Evolutionary conservation across 2,329 filamentous ascomycete genomes (phyloP), one percentile per base, ranked within the genome.

Genomic region (Calonectria hongkongensis): DNA sequence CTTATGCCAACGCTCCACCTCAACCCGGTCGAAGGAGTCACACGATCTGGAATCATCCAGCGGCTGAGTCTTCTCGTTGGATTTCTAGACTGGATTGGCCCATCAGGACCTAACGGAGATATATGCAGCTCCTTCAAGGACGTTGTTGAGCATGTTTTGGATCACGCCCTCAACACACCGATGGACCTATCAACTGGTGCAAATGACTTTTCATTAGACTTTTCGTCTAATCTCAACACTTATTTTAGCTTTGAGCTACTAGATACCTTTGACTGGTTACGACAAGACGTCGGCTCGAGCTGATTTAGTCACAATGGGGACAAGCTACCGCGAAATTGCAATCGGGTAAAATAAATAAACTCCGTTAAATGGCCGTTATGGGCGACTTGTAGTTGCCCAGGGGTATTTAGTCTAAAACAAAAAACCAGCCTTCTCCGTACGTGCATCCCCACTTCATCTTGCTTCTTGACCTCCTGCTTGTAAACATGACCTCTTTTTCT

Each of bases 111-210:
- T 2, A 89, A 89, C 56, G 84, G 84, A 2, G 82, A 85, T 25
- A 79, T 89, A 9, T 89, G 87, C 77, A 79, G 75, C 21, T 82
- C 84, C 16, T 86, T 85, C 75, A 86, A 85, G 74, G 80, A 78
- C 5, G 83, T 88, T 25, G 87, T 89, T 56, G 83, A 87, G 73
- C 86, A 83, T n/a, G 88, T 89, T 6, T 80, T 89, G n/a, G 87
- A 89, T 69, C 84, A 87, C 51, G 83, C 86, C 2, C 79, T 89
- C 7, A 87, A 88, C 71, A 79, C 64, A 9, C 8, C 25, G 10
- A 69, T 30, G 21, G 64, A 50, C 30, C 8, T 16, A 7, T 25
- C n/a, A 4, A 68, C 12, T 36, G 33, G 47, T 16, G 41, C 65
- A 8, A 54, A 41, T 27, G 63, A 47, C 64, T 68, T 15, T 39